Percentiles rank a stretch among this genome's conserved stretches.
Conservation (phyloP, 352 stramenopile genomes). For the Pythium inflatum region DNA sequence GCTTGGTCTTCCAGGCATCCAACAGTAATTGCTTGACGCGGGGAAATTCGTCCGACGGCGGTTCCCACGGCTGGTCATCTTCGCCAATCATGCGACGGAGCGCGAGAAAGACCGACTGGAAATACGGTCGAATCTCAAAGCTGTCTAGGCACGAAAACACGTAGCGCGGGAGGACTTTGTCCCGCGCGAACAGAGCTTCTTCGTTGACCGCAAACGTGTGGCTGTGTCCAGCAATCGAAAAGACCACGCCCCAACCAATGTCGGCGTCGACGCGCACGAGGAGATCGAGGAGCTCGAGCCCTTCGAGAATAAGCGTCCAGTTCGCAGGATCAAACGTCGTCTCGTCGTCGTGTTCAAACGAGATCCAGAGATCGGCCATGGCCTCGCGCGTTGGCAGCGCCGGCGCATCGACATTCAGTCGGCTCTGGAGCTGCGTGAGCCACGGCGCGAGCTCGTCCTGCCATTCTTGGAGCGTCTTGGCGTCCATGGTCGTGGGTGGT, state of each 20-base stretch:
- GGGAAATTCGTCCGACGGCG: not conserved
- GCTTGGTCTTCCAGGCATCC: not conserved
- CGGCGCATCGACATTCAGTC: not conserved
- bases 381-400: not conserved
- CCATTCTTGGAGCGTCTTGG: not conserved
- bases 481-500: not conserved
- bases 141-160: not conserved
- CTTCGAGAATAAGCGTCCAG: not conserved
- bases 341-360: not conserved
- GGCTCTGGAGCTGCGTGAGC: not conserved
- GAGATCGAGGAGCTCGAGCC: constrained; percentile 5
- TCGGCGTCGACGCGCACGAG: constrained; percentile 2
- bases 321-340: no score
- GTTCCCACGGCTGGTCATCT: not conserved
- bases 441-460: not conserved
- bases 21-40: not conserved
- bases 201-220: not conserved
- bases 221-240: not conserved
- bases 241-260: not conserved
- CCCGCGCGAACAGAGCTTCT: not conserved
- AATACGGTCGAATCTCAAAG: not conserved
- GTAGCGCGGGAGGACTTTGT: not conserved
- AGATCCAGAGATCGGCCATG: not conserved
- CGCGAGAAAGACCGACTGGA: not conserved
- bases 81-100: constrained; percentile 6